Evolutionary conservation across 2,329 filamentous ascomycete species (phyloP).

Genomic region (Pseudocercospora vitis): DNA sequence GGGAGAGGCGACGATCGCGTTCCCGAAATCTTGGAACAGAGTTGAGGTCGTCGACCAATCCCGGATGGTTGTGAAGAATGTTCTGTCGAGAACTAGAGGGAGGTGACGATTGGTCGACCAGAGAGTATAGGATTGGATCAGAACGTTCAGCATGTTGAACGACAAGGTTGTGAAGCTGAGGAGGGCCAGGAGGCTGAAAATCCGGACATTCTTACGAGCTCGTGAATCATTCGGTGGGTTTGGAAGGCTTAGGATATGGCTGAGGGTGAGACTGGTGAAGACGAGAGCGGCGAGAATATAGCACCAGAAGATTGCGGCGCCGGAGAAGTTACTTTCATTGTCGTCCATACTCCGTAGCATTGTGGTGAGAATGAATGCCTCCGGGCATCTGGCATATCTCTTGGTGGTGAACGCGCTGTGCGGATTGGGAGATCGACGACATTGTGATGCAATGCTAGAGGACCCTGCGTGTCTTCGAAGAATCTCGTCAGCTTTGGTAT

Average conservation of each 20-base stretch:
- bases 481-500: too few relatives aligned
- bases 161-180: conserved; percentile 37
- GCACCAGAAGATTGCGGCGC: conserved; percentile 38
- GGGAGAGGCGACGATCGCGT: conserved; percentile 32
- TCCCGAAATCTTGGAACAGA: conserved; percentile 37
- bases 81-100: background rate
- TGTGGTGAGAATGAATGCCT: too few relatives aligned
- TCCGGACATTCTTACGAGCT: conserved; percentile 10
- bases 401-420: too few relatives aligned
- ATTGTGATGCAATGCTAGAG: too few relatives aligned
- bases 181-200: conserved; percentile 30
- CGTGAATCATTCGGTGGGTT: background rate
- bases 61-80: conserved; percentile 25
- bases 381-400: too few relatives aligned
- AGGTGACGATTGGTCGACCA: conserved; percentile 25
- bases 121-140: conserved; percentile 36
- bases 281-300: conserved; percentile 36
- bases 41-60: conserved; percentile 37
- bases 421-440: too few relatives aligned
- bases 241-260: conserved; percentile 21
- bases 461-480: too few relatives aligned
- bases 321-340: conserved; percentile 29
- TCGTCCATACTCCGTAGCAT: background rate
- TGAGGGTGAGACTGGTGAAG: conserved; percentile 27
- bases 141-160: conserved; percentile 38